These are phyloP conservation scores for Globisporangium paroecandrum DNA, from an alignment of 352 stramenopile genomes.

Conservation along the genomic window DNA sequence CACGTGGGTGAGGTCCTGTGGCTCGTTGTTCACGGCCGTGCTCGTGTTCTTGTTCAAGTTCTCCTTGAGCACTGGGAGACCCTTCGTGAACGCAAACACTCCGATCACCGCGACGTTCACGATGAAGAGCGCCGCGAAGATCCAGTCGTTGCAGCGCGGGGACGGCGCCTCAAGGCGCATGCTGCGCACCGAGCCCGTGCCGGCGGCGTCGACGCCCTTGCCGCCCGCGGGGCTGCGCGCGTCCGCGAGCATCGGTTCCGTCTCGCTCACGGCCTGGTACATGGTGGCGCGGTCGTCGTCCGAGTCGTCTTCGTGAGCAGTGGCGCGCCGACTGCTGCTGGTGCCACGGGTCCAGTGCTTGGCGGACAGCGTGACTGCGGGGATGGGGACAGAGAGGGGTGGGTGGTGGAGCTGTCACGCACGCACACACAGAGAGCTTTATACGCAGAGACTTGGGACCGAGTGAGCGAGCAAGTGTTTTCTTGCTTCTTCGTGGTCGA, in stretches of 20 bases:
- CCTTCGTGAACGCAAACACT: conserved; percentile 68
- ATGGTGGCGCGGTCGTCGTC: conserved; percentile 32
- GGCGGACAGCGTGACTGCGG: conserved; percentile 7
- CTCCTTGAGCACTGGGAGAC: conserved; percentile 45
- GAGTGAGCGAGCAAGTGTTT: not conserved
- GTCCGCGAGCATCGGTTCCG: conserved; percentile 68
- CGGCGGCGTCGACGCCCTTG: conserved; percentile 21
- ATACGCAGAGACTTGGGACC: too few species aligned
- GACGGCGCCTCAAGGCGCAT: conserved; percentile 58
- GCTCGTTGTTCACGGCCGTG: conserved; percentile 20
- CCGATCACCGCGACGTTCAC: conserved; percentile 53
- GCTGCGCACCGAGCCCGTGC: conserved; percentile 52
- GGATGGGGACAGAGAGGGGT: not conserved
- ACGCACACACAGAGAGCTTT: not conserved
- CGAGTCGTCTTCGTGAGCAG: conserved; percentile 15
- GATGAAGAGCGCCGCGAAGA: conserved; percentile 75
- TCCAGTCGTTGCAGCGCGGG: conserved; percentile 67
- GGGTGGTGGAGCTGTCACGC: not conserved
- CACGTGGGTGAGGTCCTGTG: conserved; percentile 40
- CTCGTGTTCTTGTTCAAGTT: conserved; percentile 11
- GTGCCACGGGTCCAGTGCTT: not conserved
- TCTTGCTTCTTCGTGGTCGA: not conserved
- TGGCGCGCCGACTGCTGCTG: conserved; percentile 9
- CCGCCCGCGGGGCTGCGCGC: conserved; percentile 28
- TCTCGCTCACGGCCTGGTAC: conserved; percentile 70